A percentile compares a stretch with the other conserved stretches of the same genome.
phyloP scores from a whole-genome alignment of 2,329 filamentous ascomycete genomes.

The Alternaria sp. region DNA sequence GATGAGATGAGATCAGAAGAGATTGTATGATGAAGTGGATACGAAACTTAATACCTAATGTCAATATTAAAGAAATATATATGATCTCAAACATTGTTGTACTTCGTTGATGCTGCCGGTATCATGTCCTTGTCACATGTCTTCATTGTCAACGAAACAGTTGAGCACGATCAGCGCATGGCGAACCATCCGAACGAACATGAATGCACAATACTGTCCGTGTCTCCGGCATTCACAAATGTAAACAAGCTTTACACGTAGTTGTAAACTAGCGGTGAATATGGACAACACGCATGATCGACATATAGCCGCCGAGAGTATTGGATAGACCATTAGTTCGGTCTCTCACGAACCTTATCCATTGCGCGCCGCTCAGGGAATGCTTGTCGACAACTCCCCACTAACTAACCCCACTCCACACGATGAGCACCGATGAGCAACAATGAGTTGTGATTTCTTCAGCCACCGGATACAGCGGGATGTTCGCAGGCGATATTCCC shows the following conservation, averaged over 20 bases:
- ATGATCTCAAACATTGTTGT: background rate
- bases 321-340: background rate
- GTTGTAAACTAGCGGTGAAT: background rate
- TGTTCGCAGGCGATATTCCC: background rate
- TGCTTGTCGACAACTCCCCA: background rate
- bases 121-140: background rate
- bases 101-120: background rate
- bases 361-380: background rate
- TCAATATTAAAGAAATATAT: background rate
- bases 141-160: no score
- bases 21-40: constrained; percentile 13
- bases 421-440: no score
- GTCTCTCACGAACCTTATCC: background rate
- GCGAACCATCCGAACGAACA: background rate
- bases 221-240: background rate
- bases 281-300: background rate
- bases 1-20: background rate
- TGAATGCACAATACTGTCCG: background rate
- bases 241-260: background rate
- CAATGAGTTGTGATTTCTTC: no score
- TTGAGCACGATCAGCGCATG: background rate
- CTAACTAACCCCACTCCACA: background rate
- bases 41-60: constrained; percentile 21
- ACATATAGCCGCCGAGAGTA: background rate
- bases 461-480: no score